Evolutionary conservation across 768 basidiomycete genomes (phyloP).

Genomic region (Mycena polygramma): DNA sequence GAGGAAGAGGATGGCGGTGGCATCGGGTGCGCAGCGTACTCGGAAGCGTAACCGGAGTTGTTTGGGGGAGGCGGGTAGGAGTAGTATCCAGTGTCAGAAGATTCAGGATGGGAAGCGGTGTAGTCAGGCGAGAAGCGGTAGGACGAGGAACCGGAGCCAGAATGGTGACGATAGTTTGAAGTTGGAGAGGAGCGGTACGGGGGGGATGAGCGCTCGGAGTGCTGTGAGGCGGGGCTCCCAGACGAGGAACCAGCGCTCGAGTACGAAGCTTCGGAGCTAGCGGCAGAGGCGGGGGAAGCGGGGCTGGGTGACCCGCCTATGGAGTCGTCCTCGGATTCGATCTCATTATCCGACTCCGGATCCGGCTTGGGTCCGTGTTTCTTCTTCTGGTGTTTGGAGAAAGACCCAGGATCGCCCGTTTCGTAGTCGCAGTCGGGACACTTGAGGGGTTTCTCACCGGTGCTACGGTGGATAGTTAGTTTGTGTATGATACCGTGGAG

Average conservation of each 20-base stretch:
- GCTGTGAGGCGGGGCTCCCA: neutral
- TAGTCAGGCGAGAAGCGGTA: neutral
- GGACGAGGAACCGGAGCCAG: neutral
- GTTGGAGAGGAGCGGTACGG: neutral
- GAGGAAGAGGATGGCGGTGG: neutral
- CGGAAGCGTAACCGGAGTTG: neutral
- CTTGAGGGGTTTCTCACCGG: neutral
- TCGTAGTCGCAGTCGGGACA: constrained; percentile 15
- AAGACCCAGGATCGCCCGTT: constrained; percentile 21
- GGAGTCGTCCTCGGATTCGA: neutral
- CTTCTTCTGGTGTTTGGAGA: constrained; percentile 25
- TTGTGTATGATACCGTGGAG: too few species aligned
- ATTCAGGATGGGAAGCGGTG: too few species aligned
- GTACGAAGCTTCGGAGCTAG: neutral
- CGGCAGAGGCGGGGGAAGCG: neutral
- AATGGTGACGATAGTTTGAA: too few species aligned
- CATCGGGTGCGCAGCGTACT: too few species aligned
- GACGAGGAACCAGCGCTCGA: neutral
- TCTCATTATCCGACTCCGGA: neutral
- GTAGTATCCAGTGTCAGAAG: neutral
- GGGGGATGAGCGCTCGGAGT: neutral
- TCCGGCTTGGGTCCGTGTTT: constrained; percentile 13
- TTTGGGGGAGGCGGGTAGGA: neutral
- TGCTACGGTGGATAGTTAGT: neutral
- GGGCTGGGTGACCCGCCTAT: neutral